Conservation (phyloP, 1,284 basidiomycete species). For the Amylostereum areolatum region DNA sequence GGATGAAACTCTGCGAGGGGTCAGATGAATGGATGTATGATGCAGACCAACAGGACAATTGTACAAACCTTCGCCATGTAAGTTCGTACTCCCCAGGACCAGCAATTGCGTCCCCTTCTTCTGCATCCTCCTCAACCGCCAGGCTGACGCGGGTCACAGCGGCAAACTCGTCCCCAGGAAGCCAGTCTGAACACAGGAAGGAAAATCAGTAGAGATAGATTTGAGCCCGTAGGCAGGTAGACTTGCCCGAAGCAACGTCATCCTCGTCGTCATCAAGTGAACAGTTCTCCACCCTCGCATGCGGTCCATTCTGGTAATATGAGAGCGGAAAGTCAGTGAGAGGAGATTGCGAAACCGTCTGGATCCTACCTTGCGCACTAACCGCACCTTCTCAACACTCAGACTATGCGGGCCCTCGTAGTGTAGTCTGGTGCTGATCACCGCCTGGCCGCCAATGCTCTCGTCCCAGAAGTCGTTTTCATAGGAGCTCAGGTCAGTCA, state of each 20-base stretch:
- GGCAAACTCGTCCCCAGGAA: conserved; percentile 57
- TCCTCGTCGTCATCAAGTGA: conserved; percentile 30
- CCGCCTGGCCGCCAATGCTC: conserved; percentile 46
- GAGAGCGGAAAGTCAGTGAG: conserved; percentile 1
- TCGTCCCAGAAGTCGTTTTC: conserved; percentile 52
- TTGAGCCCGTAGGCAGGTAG: neutral
- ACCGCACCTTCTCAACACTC: conserved; percentile 41
- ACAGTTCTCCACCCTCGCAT: conserved; percentile 39
- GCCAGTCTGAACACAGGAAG: conserved; percentile 39
- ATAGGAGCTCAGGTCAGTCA: conserved; percentile 52
- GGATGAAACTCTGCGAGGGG: conserved; percentile 29
- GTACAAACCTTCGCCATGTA: conserved; percentile 59
- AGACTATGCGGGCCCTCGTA: conserved; percentile 49
- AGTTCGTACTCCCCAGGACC: conserved; percentile 57
- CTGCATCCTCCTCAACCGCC: conserved; percentile 34
- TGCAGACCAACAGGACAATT: neutral
- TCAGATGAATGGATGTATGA: neutral
- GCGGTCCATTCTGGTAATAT: conserved; percentile 34
- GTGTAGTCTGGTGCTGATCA: conserved; percentile 43
- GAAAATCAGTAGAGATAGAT: conserved; percentile 4
- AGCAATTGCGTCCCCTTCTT: conserved; percentile 29
- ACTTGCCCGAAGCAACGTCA: conserved; percentile 25
- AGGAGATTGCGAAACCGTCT: neutral
- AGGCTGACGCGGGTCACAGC: conserved; percentile 48
- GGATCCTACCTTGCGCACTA: conserved; percentile 41